Percentiles rank a stretch among this genome's conserved stretches.
These are phyloP conservation scores for Penicillium waksmanii DNA, from an alignment of 495 filamentous ascomycete genomes.

Conservation along the genomic window DNA sequence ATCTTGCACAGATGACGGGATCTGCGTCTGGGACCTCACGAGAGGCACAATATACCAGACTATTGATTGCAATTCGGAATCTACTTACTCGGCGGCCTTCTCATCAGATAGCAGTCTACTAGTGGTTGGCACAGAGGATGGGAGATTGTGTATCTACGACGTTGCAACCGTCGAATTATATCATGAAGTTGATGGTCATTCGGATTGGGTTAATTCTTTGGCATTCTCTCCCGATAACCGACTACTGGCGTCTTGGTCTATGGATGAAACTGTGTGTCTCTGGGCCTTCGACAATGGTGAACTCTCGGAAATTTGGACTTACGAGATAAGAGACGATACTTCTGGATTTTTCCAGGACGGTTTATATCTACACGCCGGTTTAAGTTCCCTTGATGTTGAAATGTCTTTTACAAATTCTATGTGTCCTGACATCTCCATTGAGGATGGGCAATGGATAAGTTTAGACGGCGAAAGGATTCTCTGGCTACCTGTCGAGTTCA, in stretches of 20 bases:
- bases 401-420: background rate
- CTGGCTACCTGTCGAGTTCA: constrained; percentile 4
- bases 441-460: constrained; percentile 4
- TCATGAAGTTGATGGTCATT: constrained; percentile 19
- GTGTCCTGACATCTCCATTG: background rate
- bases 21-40: background rate
- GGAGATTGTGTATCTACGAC: constrained; percentile 27
- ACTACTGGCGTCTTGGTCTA: constrained; percentile 33
- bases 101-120: constrained; percentile 30
- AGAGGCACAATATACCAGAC: background rate
- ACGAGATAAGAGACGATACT: background rate
- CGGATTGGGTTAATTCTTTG: constrained; percentile 1
- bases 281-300: too few species aligned
- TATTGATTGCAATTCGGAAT: background rate
- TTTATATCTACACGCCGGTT: background rate
- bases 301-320: too few species aligned
- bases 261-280: too few species aligned
- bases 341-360: background rate
- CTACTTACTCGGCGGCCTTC: constrained; percentile 18
- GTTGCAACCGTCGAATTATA: constrained; percentile 4
- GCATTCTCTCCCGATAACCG: constrained; percentile 44
- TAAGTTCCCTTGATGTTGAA: background rate
- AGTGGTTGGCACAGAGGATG: constrained; percentile 36
- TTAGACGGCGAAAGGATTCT: constrained; percentile 1
- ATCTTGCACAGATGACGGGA: background rate